Conservation (phyloP, 495 filamentous ascomycete genomes). For the Pyrenopolyporus hunteri region DNA sequence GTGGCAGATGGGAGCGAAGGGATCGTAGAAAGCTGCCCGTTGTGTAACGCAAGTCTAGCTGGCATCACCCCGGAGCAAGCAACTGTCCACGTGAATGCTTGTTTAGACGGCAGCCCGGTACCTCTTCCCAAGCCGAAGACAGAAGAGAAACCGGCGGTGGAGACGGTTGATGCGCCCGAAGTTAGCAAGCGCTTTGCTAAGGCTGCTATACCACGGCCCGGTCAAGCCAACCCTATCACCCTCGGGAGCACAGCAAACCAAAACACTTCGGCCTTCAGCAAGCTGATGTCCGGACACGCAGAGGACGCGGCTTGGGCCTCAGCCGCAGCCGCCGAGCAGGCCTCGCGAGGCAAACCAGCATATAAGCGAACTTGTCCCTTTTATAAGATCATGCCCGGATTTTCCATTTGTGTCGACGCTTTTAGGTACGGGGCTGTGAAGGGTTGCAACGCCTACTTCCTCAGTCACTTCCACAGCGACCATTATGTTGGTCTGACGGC, state of each 20-base stretch:
- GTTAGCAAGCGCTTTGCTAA: slow-evolving; percentile 64
- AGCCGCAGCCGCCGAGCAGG: slow-evolving; percentile 78
- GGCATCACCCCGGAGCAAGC: slow-evolving; percentile 64
- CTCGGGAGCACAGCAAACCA: slow-evolving; percentile 48
- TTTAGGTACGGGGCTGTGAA: slow-evolving; percentile 94
- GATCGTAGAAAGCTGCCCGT: slow-evolving; percentile 66
- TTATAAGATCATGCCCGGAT: slow-evolving; percentile 94
- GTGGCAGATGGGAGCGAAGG: slow-evolving; percentile 36
- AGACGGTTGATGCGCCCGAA: slow-evolving; percentile 45
- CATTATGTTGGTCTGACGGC: slow-evolving; percentile 92
- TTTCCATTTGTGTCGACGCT: slow-evolving; percentile 92
- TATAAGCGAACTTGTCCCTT: slow-evolving; percentile 93
- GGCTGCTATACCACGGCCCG: slow-evolving; percentile 73
- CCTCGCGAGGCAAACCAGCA: slow-evolving; percentile 84
- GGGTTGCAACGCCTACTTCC: slow-evolving; percentile 92
- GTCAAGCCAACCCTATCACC: slow-evolving; percentile 75
- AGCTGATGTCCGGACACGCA: slow-evolving; percentile 87
- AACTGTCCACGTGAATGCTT: slow-evolving; percentile 86
- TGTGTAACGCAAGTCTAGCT: slow-evolving; percentile 69
- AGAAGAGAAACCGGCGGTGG: slow-evolving; percentile 31
- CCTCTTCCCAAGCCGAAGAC: slow-evolving; percentile 45
- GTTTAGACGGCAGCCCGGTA: slow-evolving; percentile 79
- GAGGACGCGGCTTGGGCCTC: slow-evolving; percentile 90
- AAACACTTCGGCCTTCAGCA: slow-evolving; percentile 78
- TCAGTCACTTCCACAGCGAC: slow-evolving; percentile 97